Conservation (phyloP, 2,329 filamentous ascomycete genomes). For the Eutypa lata region DNA sequence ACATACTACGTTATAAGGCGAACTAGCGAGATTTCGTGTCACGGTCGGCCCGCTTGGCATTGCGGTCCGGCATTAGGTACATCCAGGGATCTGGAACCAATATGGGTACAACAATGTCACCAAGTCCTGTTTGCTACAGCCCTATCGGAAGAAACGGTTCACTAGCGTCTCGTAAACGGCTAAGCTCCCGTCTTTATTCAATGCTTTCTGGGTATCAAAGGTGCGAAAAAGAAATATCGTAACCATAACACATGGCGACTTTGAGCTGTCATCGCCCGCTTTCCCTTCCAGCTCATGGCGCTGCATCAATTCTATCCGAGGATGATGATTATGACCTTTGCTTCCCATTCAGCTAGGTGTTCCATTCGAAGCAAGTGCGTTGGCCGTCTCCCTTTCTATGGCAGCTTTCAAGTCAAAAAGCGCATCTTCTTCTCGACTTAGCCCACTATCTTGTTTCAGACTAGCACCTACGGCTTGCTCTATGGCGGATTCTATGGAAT, state of each 20-base stretch:
- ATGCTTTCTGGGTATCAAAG: neutral
- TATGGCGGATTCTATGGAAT: constrained; percentile 9
- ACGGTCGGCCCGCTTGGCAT: constrained; percentile 1
- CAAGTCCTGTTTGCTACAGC: neutral
- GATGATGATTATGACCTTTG: neutral
- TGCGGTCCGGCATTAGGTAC: neutral
- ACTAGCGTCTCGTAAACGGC: neutral
- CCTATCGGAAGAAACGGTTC: neutral
- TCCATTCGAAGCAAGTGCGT: neutral
- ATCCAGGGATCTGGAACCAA: neutral
- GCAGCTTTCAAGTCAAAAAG: constrained; percentile 25
- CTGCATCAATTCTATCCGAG: neutral
- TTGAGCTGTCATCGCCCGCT: neutral
- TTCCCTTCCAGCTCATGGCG: neutral
- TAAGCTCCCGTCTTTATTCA: neutral
- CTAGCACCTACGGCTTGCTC: constrained; percentile 2
- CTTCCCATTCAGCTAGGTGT: neutral
- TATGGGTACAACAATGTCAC: neutral
- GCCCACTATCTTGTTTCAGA: constrained; percentile 11
- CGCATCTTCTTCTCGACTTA: constrained; percentile 25
- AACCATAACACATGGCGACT: neutral
- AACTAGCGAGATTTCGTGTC: constrained; percentile 12
- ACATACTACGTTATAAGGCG: constrained; percentile 5
- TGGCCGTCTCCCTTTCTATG: constrained; percentile 13
- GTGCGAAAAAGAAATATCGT: neutral